Evolutionary conservation across 345 rosid species (phyloP), one percentile per base, ranked within the genome.

Genomic region (Arabis alpina): DNA sequence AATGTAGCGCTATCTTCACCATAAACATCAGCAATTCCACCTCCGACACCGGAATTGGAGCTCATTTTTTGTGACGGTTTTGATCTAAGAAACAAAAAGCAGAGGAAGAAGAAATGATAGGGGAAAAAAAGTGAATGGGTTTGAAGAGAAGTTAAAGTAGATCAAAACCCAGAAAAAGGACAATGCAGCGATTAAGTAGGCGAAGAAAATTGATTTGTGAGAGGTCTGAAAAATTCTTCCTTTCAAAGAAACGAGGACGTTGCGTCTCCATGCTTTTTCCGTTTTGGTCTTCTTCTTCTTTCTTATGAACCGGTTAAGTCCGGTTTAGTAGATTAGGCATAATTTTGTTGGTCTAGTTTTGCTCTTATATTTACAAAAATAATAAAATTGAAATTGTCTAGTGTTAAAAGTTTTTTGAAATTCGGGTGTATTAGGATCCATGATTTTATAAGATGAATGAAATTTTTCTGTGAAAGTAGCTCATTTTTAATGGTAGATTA

Each of bases 1-100:
- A 75, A 3, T 14, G 79, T 75, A 1, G 79, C 79, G 15, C 42
- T 39, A 39, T 75, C 79, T 16, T 75, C 79, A 10, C 79, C 75
- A 54, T 69, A 75, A 2, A 75, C 70, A 54, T 75, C 79, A 0
- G 75, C 27, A 36, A 75, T 50, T 0, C 79, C 75, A 3, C 75
- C 75, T 1, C 75, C 79, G 54, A 70, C 71, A 27, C 71, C 75
- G 66, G 79, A 7, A 25, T 58, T 59, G 54, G 4, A 32, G 5
- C 34, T 2, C 78, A 67, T 74, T 53, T 24, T 74, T 44, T 24
- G 32, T 50, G 45, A 57, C 37, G 57, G 7, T 64, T 64, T 9
- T 7, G 42, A 42, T 59, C 61, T 28, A 27, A 55, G 3, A 34
- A 34, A 36, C 40, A 36, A 12, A 19, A 37, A 1, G 37, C 10